Conservation (phyloP, 2,329 filamentous ascomycete species). For the Stenocarpella maydis region DNA sequence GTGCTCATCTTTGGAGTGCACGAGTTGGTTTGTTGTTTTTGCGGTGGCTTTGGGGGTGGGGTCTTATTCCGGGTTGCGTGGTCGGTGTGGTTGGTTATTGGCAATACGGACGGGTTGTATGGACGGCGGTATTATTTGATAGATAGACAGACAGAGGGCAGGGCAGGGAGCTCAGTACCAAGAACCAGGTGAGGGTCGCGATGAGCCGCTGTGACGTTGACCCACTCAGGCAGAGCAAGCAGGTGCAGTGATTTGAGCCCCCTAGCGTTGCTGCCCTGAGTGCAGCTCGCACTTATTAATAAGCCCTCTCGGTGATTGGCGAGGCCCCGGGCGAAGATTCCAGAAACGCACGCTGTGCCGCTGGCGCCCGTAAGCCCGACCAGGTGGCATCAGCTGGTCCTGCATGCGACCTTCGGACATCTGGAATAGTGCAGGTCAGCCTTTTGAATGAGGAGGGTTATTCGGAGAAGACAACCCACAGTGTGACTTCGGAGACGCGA, state of each 20-base stretch:
- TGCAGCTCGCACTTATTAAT: slow-evolving; percentile 22
- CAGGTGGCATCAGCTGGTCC: slow-evolving; percentile 46
- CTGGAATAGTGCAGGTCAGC: no score
- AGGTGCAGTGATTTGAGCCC: background rate
- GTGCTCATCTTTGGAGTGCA: background rate
- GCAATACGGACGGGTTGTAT: slow-evolving; percentile 1
- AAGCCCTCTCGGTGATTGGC: slow-evolving; percentile 20
- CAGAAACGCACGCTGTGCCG: background rate
- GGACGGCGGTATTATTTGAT: background rate
- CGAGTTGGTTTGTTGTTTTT: no score
- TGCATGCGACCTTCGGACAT: background rate
- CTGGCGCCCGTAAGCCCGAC: background rate
- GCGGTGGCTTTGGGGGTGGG: background rate
- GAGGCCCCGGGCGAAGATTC: slow-evolving; percentile 23
- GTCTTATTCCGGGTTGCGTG: background rate
- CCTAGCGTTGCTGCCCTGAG: background rate
- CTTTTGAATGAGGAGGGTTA: background rate
- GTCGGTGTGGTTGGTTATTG: background rate
- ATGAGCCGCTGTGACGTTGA: background rate
- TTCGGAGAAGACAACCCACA: slow-evolving; percentile 43
- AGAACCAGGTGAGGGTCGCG: no score
- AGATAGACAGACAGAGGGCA: no score
- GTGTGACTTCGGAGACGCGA: no score
- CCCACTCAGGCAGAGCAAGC: background rate
- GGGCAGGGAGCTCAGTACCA: no score